Percentiles rank a stretch among this genome's conserved stretches.
phyloP scores from a whole-genome alignment of 23 red algal genomes.

The Gracilaria domingensis region DNA sequence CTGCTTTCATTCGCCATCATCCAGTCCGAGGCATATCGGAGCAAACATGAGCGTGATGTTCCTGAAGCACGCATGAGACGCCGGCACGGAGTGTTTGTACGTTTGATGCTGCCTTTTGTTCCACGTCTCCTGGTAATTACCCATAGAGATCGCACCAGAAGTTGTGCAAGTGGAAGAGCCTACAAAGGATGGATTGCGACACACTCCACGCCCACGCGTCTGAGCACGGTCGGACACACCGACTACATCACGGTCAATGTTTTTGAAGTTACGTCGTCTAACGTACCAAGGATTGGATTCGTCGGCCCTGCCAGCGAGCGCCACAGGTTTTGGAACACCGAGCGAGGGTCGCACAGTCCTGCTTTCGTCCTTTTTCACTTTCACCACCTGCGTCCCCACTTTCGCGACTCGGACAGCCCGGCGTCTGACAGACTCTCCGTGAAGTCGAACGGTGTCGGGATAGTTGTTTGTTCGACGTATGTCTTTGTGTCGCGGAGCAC shows the following conservation, averaged over 20 bases:
- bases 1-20: no score
- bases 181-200: not conserved
- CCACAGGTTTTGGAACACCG: slow-evolving; percentile 52
- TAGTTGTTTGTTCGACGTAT: slow-evolving; percentile 10
- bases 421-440: slow-evolving; percentile 7
- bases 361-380: slow-evolving; percentile 53
- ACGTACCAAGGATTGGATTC: slow-evolving; percentile 58
- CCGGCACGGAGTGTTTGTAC: slow-evolving; percentile 7
- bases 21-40: no score
- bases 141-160: slow-evolving; percentile 63
- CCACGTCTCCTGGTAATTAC: slow-evolving; percentile 45
- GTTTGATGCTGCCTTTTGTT: slow-evolving; percentile 31
- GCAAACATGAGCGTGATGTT: no score
- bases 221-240: not conserved
- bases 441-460: slow-evolving; percentile 43
- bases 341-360: no score
- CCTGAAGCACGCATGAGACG: no score
- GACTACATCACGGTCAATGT: not conserved
- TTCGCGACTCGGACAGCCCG: slow-evolving; percentile 13
- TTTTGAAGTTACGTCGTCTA: not conserved
- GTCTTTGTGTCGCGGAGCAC: slow-evolving; percentile 15
- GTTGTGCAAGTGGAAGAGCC: slow-evolving; percentile 59
- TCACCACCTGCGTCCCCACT: slow-evolving; percentile 49
- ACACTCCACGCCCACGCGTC: no score
- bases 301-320: slow-evolving; percentile 16